Evolutionary conservation across 2,329 filamentous ascomycete genomes (phyloP).

Genomic region (Cercospora beticola): DNA sequence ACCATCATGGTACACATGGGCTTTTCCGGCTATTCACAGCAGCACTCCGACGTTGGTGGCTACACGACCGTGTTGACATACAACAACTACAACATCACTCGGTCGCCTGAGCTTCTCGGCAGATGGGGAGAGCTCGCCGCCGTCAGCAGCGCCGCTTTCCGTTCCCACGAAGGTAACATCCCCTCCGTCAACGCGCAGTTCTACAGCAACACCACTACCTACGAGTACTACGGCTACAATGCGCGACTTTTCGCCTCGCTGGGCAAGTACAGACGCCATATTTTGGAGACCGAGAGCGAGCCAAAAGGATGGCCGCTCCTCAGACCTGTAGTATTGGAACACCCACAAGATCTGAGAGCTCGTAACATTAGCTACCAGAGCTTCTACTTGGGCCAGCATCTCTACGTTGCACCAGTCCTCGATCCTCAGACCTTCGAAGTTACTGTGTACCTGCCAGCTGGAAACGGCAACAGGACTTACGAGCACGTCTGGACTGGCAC

Average conservation of each 20-base stretch:
- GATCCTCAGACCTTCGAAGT: slow-evolving; percentile 29
- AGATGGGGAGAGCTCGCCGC: slow-evolving; percentile 42
- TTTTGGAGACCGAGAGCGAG: slow-evolving; percentile 33
- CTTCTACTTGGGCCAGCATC: slow-evolving; percentile 32
- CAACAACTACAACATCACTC: slow-evolving; percentile 37
- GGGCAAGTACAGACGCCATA: slow-evolving; percentile 35
- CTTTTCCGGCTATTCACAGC: slow-evolving; percentile 39
- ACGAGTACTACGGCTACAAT: slow-evolving; percentile 41
- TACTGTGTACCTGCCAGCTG: slow-evolving; percentile 30
- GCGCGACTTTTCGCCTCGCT: slow-evolving; percentile 40
- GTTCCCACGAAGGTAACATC: slow-evolving; percentile 43
- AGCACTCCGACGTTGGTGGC: slow-evolving; percentile 41
- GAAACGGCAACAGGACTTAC: slow-evolving; percentile 24
- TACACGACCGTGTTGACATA: slow-evolving; percentile 39
- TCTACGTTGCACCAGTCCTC: slow-evolving; percentile 35
- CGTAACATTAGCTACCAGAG: slow-evolving; percentile 32
- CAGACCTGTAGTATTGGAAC: slow-evolving; percentile 31
- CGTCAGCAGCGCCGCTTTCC: slow-evolving; percentile 38
- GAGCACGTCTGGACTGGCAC: slow-evolving; percentile 32
- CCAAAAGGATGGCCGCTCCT: slow-evolving; percentile 34
- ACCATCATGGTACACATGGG: slow-evolving; percentile 42
- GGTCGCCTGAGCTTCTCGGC: slow-evolving; percentile 39
- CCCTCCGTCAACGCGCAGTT: slow-evolving; percentile 41
- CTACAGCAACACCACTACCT: slow-evolving; percentile 39
- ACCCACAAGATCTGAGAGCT: slow-evolving; percentile 27